Evolutionary conservation across 1,139 yeast genomes (phyloP), one percentile per base, ranked within the genome.

Genomic region (Wickerhamomyces sp.): DNA sequence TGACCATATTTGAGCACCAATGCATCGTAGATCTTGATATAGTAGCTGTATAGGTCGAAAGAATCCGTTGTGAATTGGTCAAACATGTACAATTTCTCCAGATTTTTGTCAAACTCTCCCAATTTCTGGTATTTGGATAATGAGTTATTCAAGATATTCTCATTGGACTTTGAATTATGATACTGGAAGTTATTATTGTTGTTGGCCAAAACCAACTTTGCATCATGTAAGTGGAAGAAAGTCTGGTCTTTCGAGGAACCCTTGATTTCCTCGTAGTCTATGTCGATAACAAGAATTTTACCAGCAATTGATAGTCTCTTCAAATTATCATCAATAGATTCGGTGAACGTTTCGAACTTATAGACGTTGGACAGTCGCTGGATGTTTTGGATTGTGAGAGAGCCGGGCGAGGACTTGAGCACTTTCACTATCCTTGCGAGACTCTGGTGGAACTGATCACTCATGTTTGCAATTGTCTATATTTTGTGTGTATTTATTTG

Each of bases 261-360:
- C 9, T 35, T 33, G 2, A 32, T 27, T 18, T 48, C 49, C 8
- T 37, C 39, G 29, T 46, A 52, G 31, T 52, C 58, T 18, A 54
- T 48, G 29, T 54, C 58, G 12, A 52, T 48, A 10, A 52, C 56
- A 5, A 54, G 33, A 22, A 54, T 52, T 42, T 52, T 52, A 3
- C 56, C 58, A 17, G 55, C 58, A n/a, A 54, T 51, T 20, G 54
- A 48, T 14, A 54, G 35, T 20, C 55, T 39, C 13, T 45, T 41
- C n/a, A 39, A 25, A 14, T 35, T 39, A 5, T 39, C 38, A 24
- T 41, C 32, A 7, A 49, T 36, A 4, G 39, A 32, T 22, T 54
- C 58, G 8, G 42, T 45, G 28, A 51, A 54, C 1, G 54, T 50
- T 26, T 54, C 58, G 31, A 54, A 51, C 35, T 49, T 50, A 39